A percentile compares a stretch with the other conserved stretches of the same genome.
Evolutionary conservation across 176 grass and related monocot genomes (phyloP).

Genomic region (Zoysia japonica): DNA sequence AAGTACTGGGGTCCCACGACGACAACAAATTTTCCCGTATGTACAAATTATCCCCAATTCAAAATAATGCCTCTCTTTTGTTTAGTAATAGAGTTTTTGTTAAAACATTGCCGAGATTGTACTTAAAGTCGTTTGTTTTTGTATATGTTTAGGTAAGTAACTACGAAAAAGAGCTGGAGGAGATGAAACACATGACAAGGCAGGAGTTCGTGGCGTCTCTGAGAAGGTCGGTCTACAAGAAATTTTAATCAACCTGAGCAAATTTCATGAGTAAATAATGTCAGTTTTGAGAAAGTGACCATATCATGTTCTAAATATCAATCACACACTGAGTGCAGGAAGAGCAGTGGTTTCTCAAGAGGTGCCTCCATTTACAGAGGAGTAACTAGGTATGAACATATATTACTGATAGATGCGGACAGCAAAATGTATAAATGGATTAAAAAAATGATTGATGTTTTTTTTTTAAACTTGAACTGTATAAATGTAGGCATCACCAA

Average conservation of each 20-base stretch:
- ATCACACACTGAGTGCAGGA: constrained; percentile 33
- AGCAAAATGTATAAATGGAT: background rate
- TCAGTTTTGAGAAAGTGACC: background rate
- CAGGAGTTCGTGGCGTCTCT: constrained; percentile 78
- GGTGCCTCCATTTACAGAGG: constrained; percentile 85
- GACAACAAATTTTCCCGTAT: constrained; percentile 93
- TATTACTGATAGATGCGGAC: background rate
- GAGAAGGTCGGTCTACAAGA: constrained; percentile 49
- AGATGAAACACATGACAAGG: constrained; percentile 92
- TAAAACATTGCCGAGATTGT: background rate
- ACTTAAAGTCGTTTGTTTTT: constrained; percentile 40
- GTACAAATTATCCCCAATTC: background rate
- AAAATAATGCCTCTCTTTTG: background rate
- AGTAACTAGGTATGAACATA: constrained; percentile 63
- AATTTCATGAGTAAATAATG: background rate
- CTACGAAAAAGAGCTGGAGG: constrained; percentile 77
- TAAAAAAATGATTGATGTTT: background rate
- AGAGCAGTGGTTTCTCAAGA: constrained; percentile 82
- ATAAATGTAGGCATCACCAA: constrained; percentile 62
- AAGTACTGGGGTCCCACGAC: constrained; percentile 95
- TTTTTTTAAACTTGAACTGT: background rate
- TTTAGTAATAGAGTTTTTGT: background rate
- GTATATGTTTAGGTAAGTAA: constrained; percentile 56
- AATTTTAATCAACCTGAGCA: background rate
- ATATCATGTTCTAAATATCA: background rate